Evolutionary conservation across 345 rosid species (phyloP), one percentile per base, ranked within the genome.

Genomic region (Rhodamnia argentea): DNA sequence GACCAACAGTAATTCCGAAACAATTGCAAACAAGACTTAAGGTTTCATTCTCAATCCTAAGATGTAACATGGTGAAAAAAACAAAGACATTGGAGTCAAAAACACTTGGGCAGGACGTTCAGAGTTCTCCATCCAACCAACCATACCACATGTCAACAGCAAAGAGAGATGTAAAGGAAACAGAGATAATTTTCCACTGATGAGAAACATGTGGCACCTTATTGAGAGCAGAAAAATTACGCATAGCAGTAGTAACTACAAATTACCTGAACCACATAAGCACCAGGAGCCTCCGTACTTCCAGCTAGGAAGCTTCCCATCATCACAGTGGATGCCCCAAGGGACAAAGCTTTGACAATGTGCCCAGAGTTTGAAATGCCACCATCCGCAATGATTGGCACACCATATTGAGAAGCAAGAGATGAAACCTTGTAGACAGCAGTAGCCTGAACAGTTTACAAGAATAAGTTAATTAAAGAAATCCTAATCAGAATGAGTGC

Each of bases 291-390:
- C 90, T 97, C 99, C 13, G 89, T 91, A 78, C 99, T 97, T 91
- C 99, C 99, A 0, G 99, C 99, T 88, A 97, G 91, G 91, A 96
- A 96, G 88, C 96, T 90, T 56, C 99, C 99, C 99, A 96, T 97
- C 99, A 97, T 97, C 37, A 95, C 97, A 55, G 97, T 94, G 83
- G 99, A 97, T 87, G 99, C 99, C 57, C 99, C 99, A 2, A 97
- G 92, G 42, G 88, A 88, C 56, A 97, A 86, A 91, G 98, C 99
- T 85, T 97, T 96, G 18, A 97, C 98, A 89, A 97, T 93, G n/a
- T 96, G 98, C 85, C 99, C 99, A 9, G 99, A 96, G 87, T 94
- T 93, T 88, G 98, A 94, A 86, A 97, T 94, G 84, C 99, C 99
- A 87, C 99, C 99, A 92, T 97, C 99, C 0, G 99, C 99, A 89